Evolutionary conservation across 306 rosid genomes (phyloP).

Genomic region (Dalbergia cultrata): DNA sequence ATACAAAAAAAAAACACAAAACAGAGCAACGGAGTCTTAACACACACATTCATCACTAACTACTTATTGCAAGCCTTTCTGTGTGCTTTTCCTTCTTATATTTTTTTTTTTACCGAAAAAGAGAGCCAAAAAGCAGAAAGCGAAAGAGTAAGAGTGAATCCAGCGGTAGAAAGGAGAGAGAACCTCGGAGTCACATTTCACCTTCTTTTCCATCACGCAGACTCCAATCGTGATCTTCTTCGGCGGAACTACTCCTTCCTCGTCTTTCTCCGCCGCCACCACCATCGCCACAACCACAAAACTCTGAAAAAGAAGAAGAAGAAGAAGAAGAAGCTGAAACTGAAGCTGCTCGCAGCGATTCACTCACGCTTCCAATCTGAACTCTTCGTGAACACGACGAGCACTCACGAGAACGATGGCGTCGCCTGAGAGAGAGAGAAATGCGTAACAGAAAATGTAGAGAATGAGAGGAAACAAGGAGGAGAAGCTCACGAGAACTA

Average conservation of each 20-base stretch:
- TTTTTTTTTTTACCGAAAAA: background rate
- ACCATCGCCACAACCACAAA: constrained; percentile 6
- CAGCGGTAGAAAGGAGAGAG: constrained; percentile 46
- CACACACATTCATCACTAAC: constrained; percentile 24
- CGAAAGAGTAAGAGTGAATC: constrained; percentile 42
- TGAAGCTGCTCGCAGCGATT: background rate
- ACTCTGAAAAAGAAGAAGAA: constrained; percentile 2
- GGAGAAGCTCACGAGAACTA: background rate
- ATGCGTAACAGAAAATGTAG: constrained; percentile 29
- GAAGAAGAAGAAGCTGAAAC: constrained; percentile 11
- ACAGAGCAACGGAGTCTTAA: constrained; percentile 44
- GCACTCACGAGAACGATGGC: background rate
- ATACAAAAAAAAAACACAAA: constrained; percentile 40
- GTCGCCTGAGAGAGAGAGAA: constrained; percentile 20
- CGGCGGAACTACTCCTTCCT: constrained; percentile 35
- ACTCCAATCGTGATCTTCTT: constrained; percentile 85
- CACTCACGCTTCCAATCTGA: constrained; percentile 2
- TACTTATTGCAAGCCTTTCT: constrained; percentile 38
- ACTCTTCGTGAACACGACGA: background rate
- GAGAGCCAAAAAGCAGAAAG: background rate
- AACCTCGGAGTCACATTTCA: constrained; percentile 92
- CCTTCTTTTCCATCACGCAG: constrained; percentile 99
- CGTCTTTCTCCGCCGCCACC: constrained; percentile 46
- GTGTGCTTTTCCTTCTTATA: too few species aligned
- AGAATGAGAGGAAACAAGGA: constrained; percentile 11